A percentile compares a stretch with the other conserved stretches of the same genome.
Evolutionary conservation across 495 filamentous ascomycete genomes (phyloP).

Genomic region (Hypoxylon lienhwacheense): DNA sequence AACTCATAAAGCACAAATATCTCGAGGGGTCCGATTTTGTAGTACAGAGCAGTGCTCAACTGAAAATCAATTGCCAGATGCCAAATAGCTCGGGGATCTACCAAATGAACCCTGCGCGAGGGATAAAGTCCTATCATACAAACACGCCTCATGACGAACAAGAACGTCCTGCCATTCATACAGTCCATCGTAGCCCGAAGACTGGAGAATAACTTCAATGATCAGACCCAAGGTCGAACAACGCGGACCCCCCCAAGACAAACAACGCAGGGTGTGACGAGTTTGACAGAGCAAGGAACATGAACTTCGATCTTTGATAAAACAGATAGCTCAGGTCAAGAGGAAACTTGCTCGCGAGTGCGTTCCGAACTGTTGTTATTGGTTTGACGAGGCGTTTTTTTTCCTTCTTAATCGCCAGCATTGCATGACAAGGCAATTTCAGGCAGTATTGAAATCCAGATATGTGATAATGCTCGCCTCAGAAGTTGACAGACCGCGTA

Average conservation of each 20-base stretch:
- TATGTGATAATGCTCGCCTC: constrained; percentile 1
- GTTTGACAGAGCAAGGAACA: background rate
- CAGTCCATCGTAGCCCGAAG: constrained; percentile 10
- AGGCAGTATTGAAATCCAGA: background rate
- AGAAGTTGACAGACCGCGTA: constrained; percentile 7
- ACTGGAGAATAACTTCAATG: constrained; percentile 21
- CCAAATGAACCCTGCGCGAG: constrained; percentile 9
- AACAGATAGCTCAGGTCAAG: constrained; percentile 13
- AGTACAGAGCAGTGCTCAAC: constrained; percentile 20
- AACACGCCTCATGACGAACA: constrained; percentile 17
- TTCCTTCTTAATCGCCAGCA: background rate
- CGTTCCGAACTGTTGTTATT: background rate
- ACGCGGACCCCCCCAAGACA: constrained; percentile 32
- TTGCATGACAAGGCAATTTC: constrained; percentile 1
- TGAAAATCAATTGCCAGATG: constrained; percentile 32
- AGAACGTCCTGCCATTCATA: constrained; percentile 18
- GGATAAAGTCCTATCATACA: constrained; percentile 32
- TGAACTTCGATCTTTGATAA: constrained; percentile 21
- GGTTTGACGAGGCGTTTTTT: background rate
- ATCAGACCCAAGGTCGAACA: constrained; percentile 28
- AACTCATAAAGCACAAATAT: background rate
- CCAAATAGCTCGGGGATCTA: constrained; percentile 28
- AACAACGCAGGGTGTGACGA: constrained; percentile 4
- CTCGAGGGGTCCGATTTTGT: background rate
- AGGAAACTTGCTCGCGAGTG: background rate